Evolutionary conservation across 257 asterid species (phyloP).

Genomic region (Scutellaria minor): DNA sequence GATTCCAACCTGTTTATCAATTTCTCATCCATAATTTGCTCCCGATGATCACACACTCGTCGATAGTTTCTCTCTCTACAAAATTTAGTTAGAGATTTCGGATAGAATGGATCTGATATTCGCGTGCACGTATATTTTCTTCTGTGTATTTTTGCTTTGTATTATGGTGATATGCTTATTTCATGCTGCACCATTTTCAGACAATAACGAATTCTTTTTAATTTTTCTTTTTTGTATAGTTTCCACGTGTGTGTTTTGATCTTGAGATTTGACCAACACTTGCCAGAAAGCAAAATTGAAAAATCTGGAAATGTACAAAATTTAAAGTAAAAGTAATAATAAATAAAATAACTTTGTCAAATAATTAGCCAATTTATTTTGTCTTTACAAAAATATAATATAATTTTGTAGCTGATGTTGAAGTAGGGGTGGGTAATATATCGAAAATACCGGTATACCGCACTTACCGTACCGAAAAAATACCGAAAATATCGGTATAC

Average conservation of each 20-base stretch:
- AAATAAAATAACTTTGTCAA: no score
- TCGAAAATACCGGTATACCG: no score
- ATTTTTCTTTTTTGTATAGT: background rate
- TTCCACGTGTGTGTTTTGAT: constrained; percentile 47
- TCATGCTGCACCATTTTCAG: background rate
- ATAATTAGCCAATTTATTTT: no score
- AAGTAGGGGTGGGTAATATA: no score
- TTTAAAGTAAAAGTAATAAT: no score
- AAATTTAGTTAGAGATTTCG: background rate
- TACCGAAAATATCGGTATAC: no score
- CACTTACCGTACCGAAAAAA: no score
- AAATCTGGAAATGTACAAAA: no score
- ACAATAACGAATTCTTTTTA: background rate
- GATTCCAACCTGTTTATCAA: constrained; percentile 77
- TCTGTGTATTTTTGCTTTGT: background rate
- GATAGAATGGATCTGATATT: constrained; percentile 11
- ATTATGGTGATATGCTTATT: constrained; percentile 23
- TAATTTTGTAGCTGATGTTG: no score
- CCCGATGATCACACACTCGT: background rate
- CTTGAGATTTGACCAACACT: constrained; percentile 33
- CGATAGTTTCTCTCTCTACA: constrained; percentile 1
- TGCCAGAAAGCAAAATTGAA: background rate
- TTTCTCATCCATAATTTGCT: constrained; percentile 59
- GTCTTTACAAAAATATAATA: no score
- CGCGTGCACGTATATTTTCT: background rate